Base-by-base conservation (phyloP, 2,329 filamentous ascomycete genomes). In the Colletotrichum graminicola region DNA sequence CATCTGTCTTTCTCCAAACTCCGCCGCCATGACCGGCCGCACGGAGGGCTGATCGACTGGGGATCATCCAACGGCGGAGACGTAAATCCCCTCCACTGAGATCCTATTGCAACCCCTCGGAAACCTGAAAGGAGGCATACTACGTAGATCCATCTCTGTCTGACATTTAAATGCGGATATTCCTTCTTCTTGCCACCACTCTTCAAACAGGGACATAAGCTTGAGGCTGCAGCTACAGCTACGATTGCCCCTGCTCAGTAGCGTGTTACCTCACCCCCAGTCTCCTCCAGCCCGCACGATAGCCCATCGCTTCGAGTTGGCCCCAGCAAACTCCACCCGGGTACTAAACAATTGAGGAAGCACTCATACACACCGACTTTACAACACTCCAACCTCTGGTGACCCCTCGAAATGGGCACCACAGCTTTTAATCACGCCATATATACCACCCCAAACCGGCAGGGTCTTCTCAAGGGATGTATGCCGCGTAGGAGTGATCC, bases 1-100 rank as follows among this genome's bases (percentile, higher is more conserved):
- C 14, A 41, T 26, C 67, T 47, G 11, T 49, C 51, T 52, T 52
- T 34, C 45, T 21, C 45, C 36, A 16, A 56, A 56, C 49, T 11
- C 34, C 26, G 14, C 60, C 68, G 65, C 52, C 59, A 54, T 68
- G 68, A 54, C 65, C 59, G 68, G 68, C 64, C 59, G 59, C 67
- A 67, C 59, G 59, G 64, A 63, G 60, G 59, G 64, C 52, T 59
- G 68, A 71, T 71, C 64, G 66, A 41, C 45, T 63, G 52, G 68
- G 32, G 39, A 56, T 62, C 45, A 57, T 63, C 57, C 51, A 41
- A 55, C 49, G 59, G 47, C 43, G 49, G 41, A 39, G 21, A 29
- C 14, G 34, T 45, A 36, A 60, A 60, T 54, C 49, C 59, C 65
- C 65, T 68, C 59, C 64, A 67, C 57, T 54, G 39, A 67, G 43